Evolutionary conservation across 2,329 filamentous ascomycete species (phyloP).

Genomic region (Aspergillus tubingensis): DNA sequence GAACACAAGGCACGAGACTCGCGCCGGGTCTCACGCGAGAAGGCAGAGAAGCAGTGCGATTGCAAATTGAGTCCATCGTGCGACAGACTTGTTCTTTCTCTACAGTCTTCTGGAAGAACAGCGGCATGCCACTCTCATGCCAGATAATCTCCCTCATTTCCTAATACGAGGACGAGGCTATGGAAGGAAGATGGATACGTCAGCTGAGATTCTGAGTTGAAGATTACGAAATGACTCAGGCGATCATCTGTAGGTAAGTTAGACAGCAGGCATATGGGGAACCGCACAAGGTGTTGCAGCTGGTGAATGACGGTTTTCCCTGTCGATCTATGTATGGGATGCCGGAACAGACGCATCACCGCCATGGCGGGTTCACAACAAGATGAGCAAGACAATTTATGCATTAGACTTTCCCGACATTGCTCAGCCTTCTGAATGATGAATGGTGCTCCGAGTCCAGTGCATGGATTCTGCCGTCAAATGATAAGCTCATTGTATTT

Average conservation of each 20-base stretch:
- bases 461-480: not conserved
- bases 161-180: not conserved
- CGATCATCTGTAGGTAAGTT: not conserved
- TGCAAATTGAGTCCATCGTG: not conserved
- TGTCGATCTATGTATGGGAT: constrained; percentile 1
- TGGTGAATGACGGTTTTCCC: not conserved
- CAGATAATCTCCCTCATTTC: not conserved
- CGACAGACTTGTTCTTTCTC: not conserved
- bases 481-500: not conserved
- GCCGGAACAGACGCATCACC: not conserved
- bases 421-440: not conserved
- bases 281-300: not conserved
- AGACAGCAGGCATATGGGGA: not conserved
- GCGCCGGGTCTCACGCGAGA: not conserved
- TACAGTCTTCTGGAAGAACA: not conserved
- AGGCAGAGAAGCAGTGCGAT: not conserved
- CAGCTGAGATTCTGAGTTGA: not conserved
- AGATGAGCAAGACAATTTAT: not conserved
- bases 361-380: not conserved
- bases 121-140: not conserved
- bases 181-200: not conserved
- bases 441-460: not conserved
- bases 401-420: not conserved
- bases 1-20: constrained; percentile 7
- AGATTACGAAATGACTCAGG: not conserved